A percentile compares a stretch with the other conserved stretches of the same genome.
Conservation (phyloP, 23 red algal genomes). For the Gracilaria gracilis region DNA sequence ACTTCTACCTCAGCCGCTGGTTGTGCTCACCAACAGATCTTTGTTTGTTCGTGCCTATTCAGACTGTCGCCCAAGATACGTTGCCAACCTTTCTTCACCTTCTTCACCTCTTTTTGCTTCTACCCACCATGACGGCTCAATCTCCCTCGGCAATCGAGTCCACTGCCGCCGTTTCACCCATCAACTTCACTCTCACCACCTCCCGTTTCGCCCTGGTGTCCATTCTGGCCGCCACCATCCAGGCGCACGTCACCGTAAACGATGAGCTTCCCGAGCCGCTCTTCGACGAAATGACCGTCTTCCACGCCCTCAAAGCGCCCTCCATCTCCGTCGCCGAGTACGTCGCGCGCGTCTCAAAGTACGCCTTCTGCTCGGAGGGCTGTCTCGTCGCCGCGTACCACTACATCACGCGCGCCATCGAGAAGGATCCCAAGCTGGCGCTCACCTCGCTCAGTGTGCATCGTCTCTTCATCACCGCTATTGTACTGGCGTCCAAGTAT, state of each 20-base stretch:
- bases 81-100: constrained; percentile 30
- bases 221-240: constrained; percentile 44
- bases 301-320: constrained; percentile 85
- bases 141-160: not conserved
- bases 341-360: constrained; percentile 85
- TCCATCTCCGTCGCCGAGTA: constrained; percentile 84
- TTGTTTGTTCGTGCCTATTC: not conserved
- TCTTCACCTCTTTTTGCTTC: constrained; percentile 21
- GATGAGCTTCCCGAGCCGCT: constrained; percentile 15
- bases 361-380: constrained; percentile 87
- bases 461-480: constrained; percentile 85
- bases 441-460: constrained; percentile 81
- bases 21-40: too few species aligned
- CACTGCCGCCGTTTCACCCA: not conserved
- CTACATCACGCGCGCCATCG: constrained; percentile 71
- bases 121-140: constrained; percentile 28
- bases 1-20: too few species aligned
- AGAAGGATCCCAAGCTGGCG: constrained; percentile 53
- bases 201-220: constrained; percentile 46
- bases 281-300: constrained; percentile 74
- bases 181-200: constrained; percentile 53
- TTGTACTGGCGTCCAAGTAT: constrained; percentile 92
- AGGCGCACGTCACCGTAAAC: constrained; percentile 13
- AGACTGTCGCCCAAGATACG: constrained; percentile 20
- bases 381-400: constrained; percentile 83